A percentile compares a stretch with the other conserved stretches of the same genome.
Conservation (phyloP, 1,139 yeast species). For the Pichia norvegensis region DNA sequence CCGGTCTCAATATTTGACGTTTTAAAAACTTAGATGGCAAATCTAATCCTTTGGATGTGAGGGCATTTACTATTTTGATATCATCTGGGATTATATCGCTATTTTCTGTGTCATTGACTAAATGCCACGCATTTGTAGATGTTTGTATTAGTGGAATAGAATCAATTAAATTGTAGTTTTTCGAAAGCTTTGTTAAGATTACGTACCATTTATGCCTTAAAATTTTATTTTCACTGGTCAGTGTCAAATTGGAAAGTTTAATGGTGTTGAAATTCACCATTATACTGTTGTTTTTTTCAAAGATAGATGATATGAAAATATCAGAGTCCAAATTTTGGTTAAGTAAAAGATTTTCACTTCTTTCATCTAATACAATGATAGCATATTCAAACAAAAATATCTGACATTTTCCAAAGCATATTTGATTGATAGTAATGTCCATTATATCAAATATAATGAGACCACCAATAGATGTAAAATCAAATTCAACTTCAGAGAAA, state of each 20-base stretch:
- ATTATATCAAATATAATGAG: conserved; percentile 39
- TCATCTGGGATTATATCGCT: conserved; percentile 34
- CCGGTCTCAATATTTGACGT: conserved; percentile 35
- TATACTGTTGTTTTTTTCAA: conserved; percentile 28
- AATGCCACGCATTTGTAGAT: conserved; percentile 45
- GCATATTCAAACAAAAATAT: conserved; percentile 37
- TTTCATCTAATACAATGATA: conserved; percentile 30
- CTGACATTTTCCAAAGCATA: conserved; percentile 32
- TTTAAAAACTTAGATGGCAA: conserved; percentile 35
- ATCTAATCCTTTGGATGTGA: conserved; percentile 32
- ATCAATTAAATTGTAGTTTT: conserved; percentile 14
- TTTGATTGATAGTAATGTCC: conserved; percentile 32
- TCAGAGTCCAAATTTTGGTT: conserved; percentile 25
- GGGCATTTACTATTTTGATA: conserved; percentile 32
- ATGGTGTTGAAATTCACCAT: conserved; percentile 35
- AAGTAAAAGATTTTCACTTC: conserved; percentile 32
- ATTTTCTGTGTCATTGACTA: conserved; percentile 20
- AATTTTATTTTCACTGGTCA: conserved; percentile 32
- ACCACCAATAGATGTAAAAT: conserved; percentile 26
- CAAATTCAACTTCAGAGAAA: conserved; percentile 15
- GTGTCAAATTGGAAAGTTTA: conserved; percentile 40
- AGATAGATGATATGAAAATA: conserved; percentile 32
- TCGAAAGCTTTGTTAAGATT: conserved; percentile 25
- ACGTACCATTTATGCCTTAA: conserved; percentile 37
- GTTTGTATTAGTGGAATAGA: conserved; percentile 38